Conservation (phyloP, 129 eudicot genomes). For the Chrysanthemum lavandulifolium region DNA sequence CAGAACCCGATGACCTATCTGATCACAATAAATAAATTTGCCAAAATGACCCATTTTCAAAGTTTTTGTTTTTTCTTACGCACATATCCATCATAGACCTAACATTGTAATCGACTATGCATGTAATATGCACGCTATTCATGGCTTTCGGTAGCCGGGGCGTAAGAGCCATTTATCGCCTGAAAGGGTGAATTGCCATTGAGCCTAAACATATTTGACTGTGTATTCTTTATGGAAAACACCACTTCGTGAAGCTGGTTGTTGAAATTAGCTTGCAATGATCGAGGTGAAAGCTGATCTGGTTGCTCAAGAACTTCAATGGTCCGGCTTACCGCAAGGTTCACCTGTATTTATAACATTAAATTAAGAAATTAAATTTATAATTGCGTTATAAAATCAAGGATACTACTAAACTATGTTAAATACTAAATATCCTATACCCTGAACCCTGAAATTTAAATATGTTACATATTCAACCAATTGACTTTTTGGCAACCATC, state of each 20-base stretch:
- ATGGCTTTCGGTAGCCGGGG: slow-evolving; percentile 12
- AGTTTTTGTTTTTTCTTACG: not conserved
- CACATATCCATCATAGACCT: not conserved
- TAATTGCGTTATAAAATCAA: slow-evolving; percentile 1
- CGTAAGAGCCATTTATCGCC: too few species aligned
- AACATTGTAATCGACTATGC: not conserved
- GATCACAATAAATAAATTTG: too few species aligned
- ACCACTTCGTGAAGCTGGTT: slow-evolving; percentile 42
- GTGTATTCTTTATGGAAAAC: slow-evolving; percentile 35
- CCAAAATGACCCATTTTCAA: too few species aligned
- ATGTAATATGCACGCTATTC: slow-evolving; percentile 12
- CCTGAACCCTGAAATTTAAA: too few species aligned
- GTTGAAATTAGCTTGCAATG: slow-evolving; percentile 42
- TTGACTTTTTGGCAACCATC: not conserved
- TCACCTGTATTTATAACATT: slow-evolving; percentile 38
- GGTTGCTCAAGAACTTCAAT: slow-evolving; percentile 49
- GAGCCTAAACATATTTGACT: slow-evolving; percentile 20
- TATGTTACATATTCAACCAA: not conserved
- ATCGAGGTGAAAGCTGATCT: slow-evolving; percentile 43
- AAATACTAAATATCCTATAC: not conserved
- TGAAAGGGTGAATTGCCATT: slow-evolving; percentile 19
- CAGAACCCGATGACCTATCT: too few species aligned
- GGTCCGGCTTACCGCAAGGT: slow-evolving; percentile 39
- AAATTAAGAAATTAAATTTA: not conserved
- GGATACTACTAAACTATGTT: not conserved